These are phyloP conservation scores for Ogataea nakhonphanomensis DNA, from an alignment of 805 yeast species.

Conservation along the genomic window DNA sequence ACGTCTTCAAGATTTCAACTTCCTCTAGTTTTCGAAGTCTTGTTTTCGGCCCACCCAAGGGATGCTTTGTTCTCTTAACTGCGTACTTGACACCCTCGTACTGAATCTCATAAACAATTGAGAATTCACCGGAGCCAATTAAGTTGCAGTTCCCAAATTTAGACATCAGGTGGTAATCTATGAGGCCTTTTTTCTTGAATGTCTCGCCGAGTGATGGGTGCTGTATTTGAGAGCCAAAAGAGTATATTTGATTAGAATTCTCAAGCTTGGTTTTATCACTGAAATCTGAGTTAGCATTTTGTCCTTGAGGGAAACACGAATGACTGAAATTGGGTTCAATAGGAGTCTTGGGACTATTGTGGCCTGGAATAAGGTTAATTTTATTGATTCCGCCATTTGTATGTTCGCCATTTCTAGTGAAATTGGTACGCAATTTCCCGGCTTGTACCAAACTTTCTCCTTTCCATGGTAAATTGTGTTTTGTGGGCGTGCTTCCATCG, in stretches of 20 bases:
- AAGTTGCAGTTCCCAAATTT: conserved; percentile 63
- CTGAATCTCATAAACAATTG: conserved; percentile 78
- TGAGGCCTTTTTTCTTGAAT: conserved; percentile 15
- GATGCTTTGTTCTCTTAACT: conserved; percentile 78
- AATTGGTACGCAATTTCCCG: not conserved
- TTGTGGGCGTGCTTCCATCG: conserved; percentile 17
- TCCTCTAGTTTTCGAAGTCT: conserved; percentile 66
- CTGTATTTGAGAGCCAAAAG: conserved; percentile 16
- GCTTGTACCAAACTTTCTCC: not conserved
- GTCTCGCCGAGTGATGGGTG: not conserved
- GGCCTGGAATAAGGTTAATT: not conserved
- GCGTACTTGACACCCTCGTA: conserved; percentile 72
- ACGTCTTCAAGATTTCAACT: conserved; percentile 58
- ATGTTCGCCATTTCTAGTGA: too few species aligned
- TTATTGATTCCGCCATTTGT: too few species aligned
- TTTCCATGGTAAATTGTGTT: conserved; percentile 9
- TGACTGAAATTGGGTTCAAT: conserved; percentile 22
- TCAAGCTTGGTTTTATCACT: conserved; percentile 1
- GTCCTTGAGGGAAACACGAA: conserved; percentile 3
- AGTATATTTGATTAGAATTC: conserved; percentile 18
- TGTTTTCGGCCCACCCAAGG: conserved; percentile 55
- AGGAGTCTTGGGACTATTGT: conserved; percentile 30
- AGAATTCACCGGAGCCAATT: conserved; percentile 86
- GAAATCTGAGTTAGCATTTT: too few species aligned
- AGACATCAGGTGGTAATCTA: conserved; percentile 44